phyloP scores from a whole-genome alignment of 129 eudicot species.

The Flaveria ramosissima region DNA sequence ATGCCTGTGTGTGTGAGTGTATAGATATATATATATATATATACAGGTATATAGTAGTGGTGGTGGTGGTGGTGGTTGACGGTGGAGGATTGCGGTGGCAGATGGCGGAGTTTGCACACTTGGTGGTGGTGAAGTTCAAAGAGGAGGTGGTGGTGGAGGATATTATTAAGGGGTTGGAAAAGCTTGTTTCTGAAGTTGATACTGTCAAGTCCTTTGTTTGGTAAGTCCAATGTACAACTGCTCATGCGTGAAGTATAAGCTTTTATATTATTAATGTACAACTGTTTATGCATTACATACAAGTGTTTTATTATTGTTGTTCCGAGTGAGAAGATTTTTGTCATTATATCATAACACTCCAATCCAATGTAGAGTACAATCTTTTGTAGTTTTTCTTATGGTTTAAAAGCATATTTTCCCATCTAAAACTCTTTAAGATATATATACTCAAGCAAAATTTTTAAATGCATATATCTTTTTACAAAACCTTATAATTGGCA shows the following conservation, averaged over 20 bases:
- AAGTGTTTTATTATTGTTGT: not conserved
- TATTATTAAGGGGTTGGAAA: constrained; percentile 68
- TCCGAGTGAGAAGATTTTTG: no score
- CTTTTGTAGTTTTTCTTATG: no score
- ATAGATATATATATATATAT: not conserved
- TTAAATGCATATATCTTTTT: no score
- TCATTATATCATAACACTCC: no score
- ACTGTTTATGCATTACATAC: not conserved
- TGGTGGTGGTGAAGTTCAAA: constrained; percentile 91
- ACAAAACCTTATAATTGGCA: no score
- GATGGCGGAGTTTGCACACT: constrained; percentile 72
- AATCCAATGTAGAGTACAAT: no score
- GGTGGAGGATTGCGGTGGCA: constrained; percentile 25
- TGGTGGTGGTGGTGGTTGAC: constrained; percentile 19
- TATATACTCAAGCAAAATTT: no score
- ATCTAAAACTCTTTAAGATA: no score
- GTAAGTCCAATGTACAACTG: constrained; percentile 39
- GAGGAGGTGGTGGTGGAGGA: constrained; percentile 74
- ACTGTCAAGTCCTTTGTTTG: constrained; percentile 82
- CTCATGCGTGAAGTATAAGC: not conserved
- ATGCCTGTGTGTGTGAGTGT: not conserved
- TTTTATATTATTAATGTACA: not conserved
- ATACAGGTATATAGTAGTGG: not conserved
- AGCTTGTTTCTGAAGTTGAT: constrained; percentile 69
- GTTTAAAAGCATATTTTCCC: no score